Conservation (phyloP, 2,329 filamentous ascomycete genomes). For the Penicillium sp. region DNA sequence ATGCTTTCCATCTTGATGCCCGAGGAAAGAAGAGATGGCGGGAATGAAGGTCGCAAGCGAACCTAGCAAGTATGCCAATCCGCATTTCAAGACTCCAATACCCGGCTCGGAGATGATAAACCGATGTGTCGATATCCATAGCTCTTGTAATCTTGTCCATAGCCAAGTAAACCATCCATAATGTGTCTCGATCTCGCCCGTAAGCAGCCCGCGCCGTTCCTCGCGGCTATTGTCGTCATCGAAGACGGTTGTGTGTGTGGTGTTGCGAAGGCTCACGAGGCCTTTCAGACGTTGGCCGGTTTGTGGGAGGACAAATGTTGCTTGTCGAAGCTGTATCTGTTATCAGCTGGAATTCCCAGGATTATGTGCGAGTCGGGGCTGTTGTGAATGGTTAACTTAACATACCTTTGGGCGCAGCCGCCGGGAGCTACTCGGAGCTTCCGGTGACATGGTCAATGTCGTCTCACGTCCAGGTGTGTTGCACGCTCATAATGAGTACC, state of each 20-base stretch:
- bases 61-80: slow-evolving; percentile 78
- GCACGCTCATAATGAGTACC: slow-evolving; percentile 7
- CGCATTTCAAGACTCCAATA: slow-evolving; percentile 81
- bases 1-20: slow-evolving; percentile 84
- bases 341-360: slow-evolving; percentile 2
- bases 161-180: slow-evolving; percentile 16
- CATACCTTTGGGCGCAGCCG: slow-evolving; percentile 34
- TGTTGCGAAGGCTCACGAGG: slow-evolving; percentile 66
- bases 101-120: slow-evolving; percentile 70
- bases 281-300: slow-evolving; percentile 81
- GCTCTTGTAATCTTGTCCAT: slow-evolving; percentile 30
- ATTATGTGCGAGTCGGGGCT: not conserved
- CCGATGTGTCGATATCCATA: slow-evolving; percentile 44
- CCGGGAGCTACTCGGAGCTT: slow-evolving; percentile 29
- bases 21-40: slow-evolving; percentile 66
- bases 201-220: slow-evolving; percentile 34
- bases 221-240: slow-evolving; percentile 27
- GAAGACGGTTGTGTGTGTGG: slow-evolving; percentile 31
- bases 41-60: slow-evolving; percentile 81
- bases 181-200: slow-evolving; percentile 19
- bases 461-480: slow-evolving; percentile 14
- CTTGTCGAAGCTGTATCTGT: slow-evolving; percentile 61
- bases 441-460: slow-evolving; percentile 27
- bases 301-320: slow-evolving; percentile 77
- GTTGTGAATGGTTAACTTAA: slow-evolving; percentile 7